Conservation (phyloP, 176 grass and related monocot species). For the Carex cristatella region DNA sequence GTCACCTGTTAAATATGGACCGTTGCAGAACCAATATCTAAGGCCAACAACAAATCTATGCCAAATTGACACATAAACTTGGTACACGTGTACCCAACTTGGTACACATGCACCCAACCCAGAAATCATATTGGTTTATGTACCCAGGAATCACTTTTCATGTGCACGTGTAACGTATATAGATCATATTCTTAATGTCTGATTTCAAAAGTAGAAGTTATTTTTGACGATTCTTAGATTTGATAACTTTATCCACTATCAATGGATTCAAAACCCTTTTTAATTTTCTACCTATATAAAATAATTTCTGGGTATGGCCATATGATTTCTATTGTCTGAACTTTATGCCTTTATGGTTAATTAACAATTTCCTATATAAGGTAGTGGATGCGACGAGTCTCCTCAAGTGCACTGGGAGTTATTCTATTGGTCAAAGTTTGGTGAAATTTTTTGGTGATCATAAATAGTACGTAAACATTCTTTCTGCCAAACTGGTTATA, state of each 20-base stretch:
- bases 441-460: conserved; percentile 39
- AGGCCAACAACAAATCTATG: no score
- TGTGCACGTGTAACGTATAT: not conserved
- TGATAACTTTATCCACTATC: not conserved
- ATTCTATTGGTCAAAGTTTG: conserved; percentile 26
- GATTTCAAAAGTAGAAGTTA: not conserved
- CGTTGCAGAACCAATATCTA: not conserved
- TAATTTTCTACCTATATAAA: not conserved
- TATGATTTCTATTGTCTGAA: not conserved
- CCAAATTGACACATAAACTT: no score
- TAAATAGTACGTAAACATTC: conserved; percentile 26
- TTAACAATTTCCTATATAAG: conserved; percentile 13
- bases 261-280: not conserved
- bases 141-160: no score
- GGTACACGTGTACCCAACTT: no score
- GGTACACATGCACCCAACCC: no score
- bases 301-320: not conserved
- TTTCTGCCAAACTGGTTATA: not conserved
- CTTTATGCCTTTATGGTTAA: not conserved
- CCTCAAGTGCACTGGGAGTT: conserved; percentile 21
- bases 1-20: not conserved
- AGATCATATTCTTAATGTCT: not conserved
- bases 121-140: no score
- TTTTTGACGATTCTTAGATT: not conserved
- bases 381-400: conserved; percentile 28